Evolutionary conservation across 768 basidiomycete genomes (phyloP).

Genomic region (Russula emetica): DNA sequence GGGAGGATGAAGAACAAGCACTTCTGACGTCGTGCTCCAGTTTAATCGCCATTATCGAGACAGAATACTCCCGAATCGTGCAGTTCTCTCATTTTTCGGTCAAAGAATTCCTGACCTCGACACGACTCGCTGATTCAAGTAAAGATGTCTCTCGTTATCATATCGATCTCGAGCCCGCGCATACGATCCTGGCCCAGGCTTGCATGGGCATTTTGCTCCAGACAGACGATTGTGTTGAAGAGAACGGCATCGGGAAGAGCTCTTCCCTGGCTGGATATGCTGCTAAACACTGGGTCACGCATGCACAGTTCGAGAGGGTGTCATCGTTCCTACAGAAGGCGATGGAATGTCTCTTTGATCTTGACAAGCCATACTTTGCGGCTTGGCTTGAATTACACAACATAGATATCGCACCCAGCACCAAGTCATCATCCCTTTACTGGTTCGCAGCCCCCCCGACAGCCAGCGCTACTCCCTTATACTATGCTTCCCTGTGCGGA

Average conservation of each 20-base stretch:
- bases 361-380: not conserved
- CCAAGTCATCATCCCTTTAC: not conserved
- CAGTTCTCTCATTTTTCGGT: slow-evolving; percentile 12
- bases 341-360: not conserved
- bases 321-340: not conserved
- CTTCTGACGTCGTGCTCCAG: not conserved
- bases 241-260: too few relatives aligned
- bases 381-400: not conserved
- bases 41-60: not conserved
- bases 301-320: not conserved
- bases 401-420: not conserved
- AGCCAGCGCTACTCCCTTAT: not conserved
- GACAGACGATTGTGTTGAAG: not conserved
- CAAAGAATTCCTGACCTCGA: slow-evolving; percentile 6
- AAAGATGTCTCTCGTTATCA: slow-evolving; percentile 4
- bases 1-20: slow-evolving; percentile 3
- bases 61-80: not conserved
- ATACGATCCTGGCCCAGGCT: not conserved
- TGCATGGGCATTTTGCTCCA: not conserved
- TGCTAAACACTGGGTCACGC: not conserved
- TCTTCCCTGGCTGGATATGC: not conserved
- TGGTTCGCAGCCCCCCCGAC: not conserved
- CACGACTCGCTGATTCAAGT: not conserved
- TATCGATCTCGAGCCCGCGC: not conserved
- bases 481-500: not conserved